These are phyloP conservation scores for Termitomyces titanicus DNA, from an alignment of 768 basidiomycete genomes.

Conservation along the genomic window DNA sequence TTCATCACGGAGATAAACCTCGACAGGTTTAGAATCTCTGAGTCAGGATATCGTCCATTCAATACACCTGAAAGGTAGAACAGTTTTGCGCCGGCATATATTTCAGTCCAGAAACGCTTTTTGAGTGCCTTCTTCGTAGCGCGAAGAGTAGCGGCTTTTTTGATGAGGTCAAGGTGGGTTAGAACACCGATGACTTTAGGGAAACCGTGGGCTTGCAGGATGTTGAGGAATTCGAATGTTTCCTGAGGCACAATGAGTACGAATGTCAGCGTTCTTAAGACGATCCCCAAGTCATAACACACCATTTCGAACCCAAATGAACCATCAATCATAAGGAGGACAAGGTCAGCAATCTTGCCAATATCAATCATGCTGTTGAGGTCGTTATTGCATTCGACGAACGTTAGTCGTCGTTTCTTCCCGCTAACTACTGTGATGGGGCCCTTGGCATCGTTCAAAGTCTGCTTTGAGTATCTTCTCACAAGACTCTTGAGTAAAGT, in stretches of 20 bases:
- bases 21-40: slow-evolving; percentile 92
- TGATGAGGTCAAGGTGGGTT: slow-evolving; percentile 95
- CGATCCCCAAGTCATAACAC: slow-evolving; percentile 17
- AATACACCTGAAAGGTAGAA: slow-evolving; percentile 97
- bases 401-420: slow-evolving; percentile 90
- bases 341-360: slow-evolving; percentile 93
- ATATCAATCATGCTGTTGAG: slow-evolving; percentile 98
- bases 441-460: slow-evolving; percentile 82
- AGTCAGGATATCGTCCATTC: slow-evolving; percentile 96
- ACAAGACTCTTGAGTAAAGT: slow-evolving; percentile 91
- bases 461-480: slow-evolving; percentile 91
- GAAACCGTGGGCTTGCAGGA: slow-evolving; percentile 95
- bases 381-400: slow-evolving; percentile 97
- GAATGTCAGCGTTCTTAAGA: neutral
- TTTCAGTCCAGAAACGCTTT: slow-evolving; percentile 99
- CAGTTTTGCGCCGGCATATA: slow-evolving; percentile 97
- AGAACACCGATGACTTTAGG: slow-evolving; percentile 98
- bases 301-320: slow-evolving; percentile 99
- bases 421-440: slow-evolving; percentile 94
- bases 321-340: slow-evolving; percentile 96
- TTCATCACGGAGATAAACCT: slow-evolving; percentile 98
- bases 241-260: slow-evolving; percentile 50
- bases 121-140: slow-evolving; percentile 93
- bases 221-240: slow-evolving; percentile 97
- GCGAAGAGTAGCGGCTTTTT: slow-evolving; percentile 82